These are phyloP conservation scores for Metarhizium brunneum DNA, from an alignment of 2,329 filamentous ascomycete species.

Conservation along the genomic window DNA sequence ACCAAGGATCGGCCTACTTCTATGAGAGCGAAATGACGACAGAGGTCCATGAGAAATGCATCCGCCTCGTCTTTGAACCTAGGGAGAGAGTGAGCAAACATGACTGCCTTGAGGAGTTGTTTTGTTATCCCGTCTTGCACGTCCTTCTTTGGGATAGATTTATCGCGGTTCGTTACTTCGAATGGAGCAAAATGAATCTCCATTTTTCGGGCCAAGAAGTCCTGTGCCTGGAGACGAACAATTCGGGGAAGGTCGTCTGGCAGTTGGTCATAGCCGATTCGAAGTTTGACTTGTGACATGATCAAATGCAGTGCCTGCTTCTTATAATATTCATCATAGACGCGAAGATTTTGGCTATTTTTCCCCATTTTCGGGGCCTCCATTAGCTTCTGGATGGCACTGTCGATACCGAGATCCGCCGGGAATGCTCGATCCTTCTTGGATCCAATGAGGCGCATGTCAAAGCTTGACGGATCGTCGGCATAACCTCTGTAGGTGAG, in stretches of 20 bases:
- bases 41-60: conserved; percentile 68
- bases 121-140: conserved; percentile 75
- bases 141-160: conserved; percentile 79
- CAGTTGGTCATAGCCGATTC: conserved; percentile 77
- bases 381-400: conserved; percentile 79
- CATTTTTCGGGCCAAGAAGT: conserved; percentile 64
- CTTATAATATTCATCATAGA: conserved; percentile 78
- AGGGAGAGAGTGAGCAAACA: conserved; percentile 74
- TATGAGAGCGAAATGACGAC: conserved; percentile 81
- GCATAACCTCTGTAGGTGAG: conserved; percentile 76
- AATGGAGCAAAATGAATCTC: conserved; percentile 63
- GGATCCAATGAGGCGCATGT: conserved; percentile 81
- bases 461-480: conserved; percentile 81
- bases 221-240: conserved; percentile 81
- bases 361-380: conserved; percentile 61
- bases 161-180: conserved; percentile 66
- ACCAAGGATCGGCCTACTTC: conserved; percentile 82
- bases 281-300: conserved; percentile 79
- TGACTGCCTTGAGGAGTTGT: conserved; percentile 79
- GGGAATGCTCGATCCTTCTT: conserved; percentile 85
- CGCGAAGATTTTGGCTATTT: conserved; percentile 40
- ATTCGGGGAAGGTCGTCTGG: conserved; percentile 83
- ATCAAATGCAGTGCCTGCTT: conserved; percentile 84
- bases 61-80: conserved; percentile 71
- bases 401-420: conserved; percentile 74